Evolutionary conservation across 768 basidiomycete species (phyloP), one percentile per base, ranked within the genome.

Genomic region (Pleurotus salmoneostramineus): DNA sequence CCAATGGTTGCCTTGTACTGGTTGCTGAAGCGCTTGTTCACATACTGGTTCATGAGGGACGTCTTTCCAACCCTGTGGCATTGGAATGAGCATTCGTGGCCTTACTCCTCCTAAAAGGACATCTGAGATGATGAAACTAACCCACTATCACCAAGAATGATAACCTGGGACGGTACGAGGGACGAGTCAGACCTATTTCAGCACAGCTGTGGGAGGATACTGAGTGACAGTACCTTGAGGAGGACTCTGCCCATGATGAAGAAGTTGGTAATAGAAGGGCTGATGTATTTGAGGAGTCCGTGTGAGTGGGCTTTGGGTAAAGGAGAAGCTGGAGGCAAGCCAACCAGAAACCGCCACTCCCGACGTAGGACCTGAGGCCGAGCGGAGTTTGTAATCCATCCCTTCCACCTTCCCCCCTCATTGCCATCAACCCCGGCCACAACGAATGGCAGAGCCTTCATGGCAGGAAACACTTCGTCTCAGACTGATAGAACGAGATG

Each of bases 1-100:
- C 94, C 94, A 69, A 96, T 96, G 61, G 97, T 98, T 14, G 97
- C 97, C 78, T 98, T 98, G 84, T 99, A 99, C 77, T 98, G 96
- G 77, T 95, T 97, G 73, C 91, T 94, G 75, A 98, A 99, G 61
- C 97, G 90, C 75, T 98, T 98, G 85, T 98, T 98, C 63, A 99
- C 97, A 78, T 97, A 98, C 77, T 99, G 97, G 79, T 98, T 98
- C 97, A 99, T 99, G 66, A 99, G 89, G 32, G 96, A 98, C 43
- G 97, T 98, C 89, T 98, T 98, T 44, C 95, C 96, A 72, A 98
- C 96, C 58, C 95, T 95, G 21, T 27, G 21, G 21, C 21, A 27
- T 27, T 27, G 21, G 21, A 27, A 27, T 27, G 21, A 27, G 21
- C 21, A 27, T 1, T 27, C n/a, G 21, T 27, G 1, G 21, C 21